Evolutionary conservation across 768 basidiomycete genomes (phyloP).

Genomic region (Termitomyces sp.): DNA sequence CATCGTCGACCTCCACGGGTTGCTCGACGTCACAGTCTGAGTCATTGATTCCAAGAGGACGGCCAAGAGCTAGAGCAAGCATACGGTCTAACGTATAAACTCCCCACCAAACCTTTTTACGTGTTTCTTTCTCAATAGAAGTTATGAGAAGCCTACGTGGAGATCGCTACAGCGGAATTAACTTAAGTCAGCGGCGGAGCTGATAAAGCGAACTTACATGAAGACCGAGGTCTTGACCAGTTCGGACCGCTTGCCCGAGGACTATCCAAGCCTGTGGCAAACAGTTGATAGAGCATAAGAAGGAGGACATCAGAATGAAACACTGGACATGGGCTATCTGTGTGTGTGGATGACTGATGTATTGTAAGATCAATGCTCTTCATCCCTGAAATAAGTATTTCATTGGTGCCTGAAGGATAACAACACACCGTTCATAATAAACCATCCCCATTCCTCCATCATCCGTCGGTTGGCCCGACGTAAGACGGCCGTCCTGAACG

Average conservation of each 20-base stretch:
- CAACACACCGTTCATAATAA: conserved; percentile 79
- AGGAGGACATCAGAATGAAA: conserved; percentile 84
- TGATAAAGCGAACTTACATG: conserved; percentile 55
- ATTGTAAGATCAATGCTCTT: conserved; percentile 86
- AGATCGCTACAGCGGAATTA: conserved; percentile 54
- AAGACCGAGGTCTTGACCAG: conserved; percentile 86
- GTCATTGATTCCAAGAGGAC: conserved; percentile 86
- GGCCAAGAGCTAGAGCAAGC: conserved; percentile 85
- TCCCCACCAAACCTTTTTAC: conserved; percentile 92
- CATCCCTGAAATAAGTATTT: conserved; percentile 13
- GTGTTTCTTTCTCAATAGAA: conserved; percentile 81
- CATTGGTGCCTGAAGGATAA: conserved; percentile 11
- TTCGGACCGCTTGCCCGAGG: conserved; percentile 85
- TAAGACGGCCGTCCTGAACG: conserved; percentile 66
- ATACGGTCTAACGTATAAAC: conserved; percentile 88
- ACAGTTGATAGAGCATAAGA: conserved; percentile 89
- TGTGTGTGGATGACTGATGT: conserved; percentile 84
- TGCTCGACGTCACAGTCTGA: conserved; percentile 87
- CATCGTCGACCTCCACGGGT: conserved; percentile 82
- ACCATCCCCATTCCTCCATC: conserved; percentile 88
- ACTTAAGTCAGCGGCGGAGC: conserved; percentile 13
- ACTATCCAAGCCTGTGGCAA: conserved; percentile 93
- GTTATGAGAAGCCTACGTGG: conserved; percentile 67
- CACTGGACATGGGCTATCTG: conserved; percentile 88
- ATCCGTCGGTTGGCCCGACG: conserved; percentile 50